Evolutionary conservation across 371 early-diverging fungal species (phyloP), one percentile per base, ranked within the genome.

Genomic region (Rhizopus microsporus): DNA sequence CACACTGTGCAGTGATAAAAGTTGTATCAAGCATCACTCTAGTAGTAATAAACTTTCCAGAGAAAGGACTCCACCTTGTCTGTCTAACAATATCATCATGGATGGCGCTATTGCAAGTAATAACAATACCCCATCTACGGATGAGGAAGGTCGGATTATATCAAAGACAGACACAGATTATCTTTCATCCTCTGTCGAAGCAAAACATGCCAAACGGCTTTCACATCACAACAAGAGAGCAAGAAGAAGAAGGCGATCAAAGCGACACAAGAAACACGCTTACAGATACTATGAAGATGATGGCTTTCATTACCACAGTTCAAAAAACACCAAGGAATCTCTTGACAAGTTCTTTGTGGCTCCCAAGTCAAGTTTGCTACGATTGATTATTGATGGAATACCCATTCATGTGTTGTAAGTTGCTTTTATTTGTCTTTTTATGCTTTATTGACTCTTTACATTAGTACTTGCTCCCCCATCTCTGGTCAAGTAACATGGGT

Each of bases 371-470:
- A 75, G 80, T 15, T 56, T 86, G 3, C 53, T 84, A 35, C 79
- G 87, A 3, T 52, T 84, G 33, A 80, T 86, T 33, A 78, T 86
- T 40, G 87, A 86, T 68, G 83, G 83, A 7, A 86, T 84, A 35
- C 72, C 87, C 4, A 83, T 81, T 42, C 83, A 82, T 69, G 84
- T 84, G 29, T 84, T 84, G 86, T 86, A 79, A 78, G 84, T 68
- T 17, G 51, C 12, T 43, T 39, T 10, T 12, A 12, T 29, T 49
- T 5, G 12, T 39, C 23, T 35, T 51, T 46, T 53, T 23, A 39
- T 49, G 15, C 33, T 37, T 38, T 49, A 4, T 52, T 30, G 13
- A 32, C 35, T 13, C 30, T 30, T 33, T 35, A 47, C 31, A 50
- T 15, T 58, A 85, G 86, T 48, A 84, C 84, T 9, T 78, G 77